Percentiles rank a stretch among this genome's conserved stretches.
phyloP scores from a whole-genome alignment of 148 eudicot genomes.

The Suaeda aralocaspica region DNA sequence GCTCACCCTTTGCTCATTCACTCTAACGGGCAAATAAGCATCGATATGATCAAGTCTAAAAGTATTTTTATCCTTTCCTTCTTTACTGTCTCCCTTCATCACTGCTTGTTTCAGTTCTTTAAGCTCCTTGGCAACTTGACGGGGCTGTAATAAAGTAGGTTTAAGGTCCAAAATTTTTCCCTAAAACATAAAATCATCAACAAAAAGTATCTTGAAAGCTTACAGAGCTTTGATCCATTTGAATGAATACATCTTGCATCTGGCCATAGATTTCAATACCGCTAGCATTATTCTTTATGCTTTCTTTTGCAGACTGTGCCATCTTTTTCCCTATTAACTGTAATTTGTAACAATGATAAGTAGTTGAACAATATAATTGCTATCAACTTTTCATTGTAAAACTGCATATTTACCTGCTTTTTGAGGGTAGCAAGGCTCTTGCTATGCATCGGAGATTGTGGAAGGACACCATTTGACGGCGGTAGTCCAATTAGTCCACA shows the following conservation, averaged over 20 bases:
- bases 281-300: constrained; percentile 39
- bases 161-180: background rate
- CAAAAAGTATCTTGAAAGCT: constrained; percentile 18
- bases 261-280: constrained; percentile 49
- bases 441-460: constrained; percentile 95
- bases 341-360: constrained; percentile 7
- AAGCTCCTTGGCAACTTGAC: constrained; percentile 36
- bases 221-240: constrained; percentile 50
- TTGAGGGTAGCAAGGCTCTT: constrained; percentile 79
- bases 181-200: background rate
- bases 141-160: constrained; percentile 20
- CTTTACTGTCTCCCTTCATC: constrained; percentile 44
- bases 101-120: constrained; percentile 54
- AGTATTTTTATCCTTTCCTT: constrained; percentile 28
- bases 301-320: constrained; percentile 45
- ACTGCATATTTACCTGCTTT: constrained; percentile 53
- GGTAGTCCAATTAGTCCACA: constrained; percentile 92
- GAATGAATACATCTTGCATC: constrained; percentile 53
- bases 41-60: constrained; percentile 70
- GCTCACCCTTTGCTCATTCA: constrained; percentile 80
- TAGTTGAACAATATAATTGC: background rate
- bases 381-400: background rate
- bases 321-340: constrained; percentile 43
- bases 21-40: constrained; percentile 70
- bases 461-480: constrained; percentile 92